Conservation (phyloP, 2,329 filamentous ascomycete species). For the Diaporthe caulivora region DNA sequence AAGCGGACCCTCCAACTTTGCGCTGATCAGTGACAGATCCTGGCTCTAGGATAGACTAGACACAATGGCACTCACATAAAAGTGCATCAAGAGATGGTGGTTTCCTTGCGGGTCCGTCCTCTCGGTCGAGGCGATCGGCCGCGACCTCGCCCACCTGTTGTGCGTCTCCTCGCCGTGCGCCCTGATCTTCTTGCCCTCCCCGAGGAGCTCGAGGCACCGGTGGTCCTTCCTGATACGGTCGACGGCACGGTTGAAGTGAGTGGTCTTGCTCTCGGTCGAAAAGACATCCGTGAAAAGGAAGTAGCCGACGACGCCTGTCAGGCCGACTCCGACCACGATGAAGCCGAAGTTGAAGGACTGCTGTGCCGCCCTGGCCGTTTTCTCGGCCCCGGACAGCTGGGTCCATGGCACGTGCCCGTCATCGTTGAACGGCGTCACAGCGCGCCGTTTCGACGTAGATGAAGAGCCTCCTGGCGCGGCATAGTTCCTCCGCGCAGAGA, state of each 20-base stretch:
- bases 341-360: conserved; percentile 90
- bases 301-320: conserved; percentile 84
- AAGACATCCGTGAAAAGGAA: conserved; percentile 87
- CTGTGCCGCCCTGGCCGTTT: conserved; percentile 86
- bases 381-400: conserved; percentile 80
- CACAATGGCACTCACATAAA: conserved; percentile 71
- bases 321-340: conserved; percentile 77
- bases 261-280: conserved; percentile 85
- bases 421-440: conserved; percentile 88
- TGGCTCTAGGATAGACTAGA: conserved; percentile 73
- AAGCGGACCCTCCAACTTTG: conserved; percentile 80
- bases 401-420: conserved; percentile 86
- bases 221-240: conserved; percentile 80
- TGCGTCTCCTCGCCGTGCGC: conserved; percentile 85
- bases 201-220: conserved; percentile 79
- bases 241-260: conserved; percentile 89
- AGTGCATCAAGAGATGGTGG: conserved; percentile 87
- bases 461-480: conserved; percentile 56
- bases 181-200: conserved; percentile 79
- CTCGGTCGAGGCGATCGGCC: conserved; percentile 73
- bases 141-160: conserved; percentile 82
- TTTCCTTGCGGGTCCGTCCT: conserved; percentile 80
- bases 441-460: conserved; percentile 68
- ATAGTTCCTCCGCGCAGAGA: conserved; percentile 63
- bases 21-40: conserved; percentile 78